A percentile compares a stretch with the other conserved stretches of the same genome.
Conservation (phyloP, 78 protist genomes). For the Polysphondylium violaceum region DNA sequence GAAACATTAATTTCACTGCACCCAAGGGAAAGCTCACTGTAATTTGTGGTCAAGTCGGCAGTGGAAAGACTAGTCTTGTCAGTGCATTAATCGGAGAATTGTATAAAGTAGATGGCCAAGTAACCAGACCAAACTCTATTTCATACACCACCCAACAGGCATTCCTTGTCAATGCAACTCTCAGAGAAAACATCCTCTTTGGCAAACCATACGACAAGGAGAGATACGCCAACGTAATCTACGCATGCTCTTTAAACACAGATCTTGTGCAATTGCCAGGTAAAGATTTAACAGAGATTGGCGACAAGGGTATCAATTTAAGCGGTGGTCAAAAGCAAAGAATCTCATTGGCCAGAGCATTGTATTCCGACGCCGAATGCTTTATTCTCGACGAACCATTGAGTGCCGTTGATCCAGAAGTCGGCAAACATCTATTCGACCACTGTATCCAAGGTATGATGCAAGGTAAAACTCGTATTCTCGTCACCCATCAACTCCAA, state of each 20-base stretch:
- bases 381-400: conserved; percentile 87
- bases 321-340: conserved; percentile 98
- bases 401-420: conserved; percentile 87
- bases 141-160: conserved; percentile 86
- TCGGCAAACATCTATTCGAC: conserved; percentile 82
- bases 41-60: conserved; percentile 87
- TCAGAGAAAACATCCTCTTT: conserved; percentile 60
- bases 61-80: conserved; percentile 90
- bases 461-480: conserved; percentile 60
- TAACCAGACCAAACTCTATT: conserved; percentile 24
- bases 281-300: conserved; percentile 96
- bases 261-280: conserved; percentile 10
- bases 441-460: conserved; percentile 68
- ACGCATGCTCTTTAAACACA: conserved; percentile 5
- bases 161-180: conserved; percentile 94
- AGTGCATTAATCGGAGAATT: conserved; percentile 88
- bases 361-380: conserved; percentile 84
- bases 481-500: conserved; percentile 86
- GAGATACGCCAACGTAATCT: conserved; percentile 22
- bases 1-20: conserved; percentile 7
- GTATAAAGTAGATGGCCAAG: conserved; percentile 45
- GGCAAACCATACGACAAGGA: conserved; percentile 23
- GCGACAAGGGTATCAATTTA: conserved; percentile 97
- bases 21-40: conserved; percentile 26
- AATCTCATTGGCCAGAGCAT: conserved; percentile 95